These are phyloP conservation scores for Cardamine occulta DNA, from an alignment of 345 rosid genomes.

Conservation along the genomic window DNA sequence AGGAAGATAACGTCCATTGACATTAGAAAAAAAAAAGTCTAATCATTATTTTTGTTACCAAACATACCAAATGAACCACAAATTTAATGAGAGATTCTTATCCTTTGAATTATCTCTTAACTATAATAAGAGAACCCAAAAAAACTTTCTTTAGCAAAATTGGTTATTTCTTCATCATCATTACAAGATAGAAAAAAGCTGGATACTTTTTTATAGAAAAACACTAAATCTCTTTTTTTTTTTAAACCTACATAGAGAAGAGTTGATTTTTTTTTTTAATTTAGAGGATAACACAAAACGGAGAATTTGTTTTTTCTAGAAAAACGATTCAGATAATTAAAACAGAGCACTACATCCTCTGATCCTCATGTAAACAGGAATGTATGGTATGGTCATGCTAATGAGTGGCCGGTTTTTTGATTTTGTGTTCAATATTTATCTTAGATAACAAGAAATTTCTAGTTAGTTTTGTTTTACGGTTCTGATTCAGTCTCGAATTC, in stretches of 20 bases:
- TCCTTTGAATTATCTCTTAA: conserved; percentile 19
- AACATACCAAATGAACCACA: conserved; percentile 24
- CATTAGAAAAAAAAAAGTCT: not conserved
- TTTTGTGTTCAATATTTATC: not conserved
- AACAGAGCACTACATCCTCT: too few relatives aligned
- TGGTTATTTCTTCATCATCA: not conserved
- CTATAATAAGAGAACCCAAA: conserved; percentile 13
- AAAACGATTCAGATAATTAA: too few relatives aligned
- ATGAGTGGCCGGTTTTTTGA: not conserved
- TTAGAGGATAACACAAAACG: too few relatives aligned
- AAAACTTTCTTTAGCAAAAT: not conserved
- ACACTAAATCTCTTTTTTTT: not conserved
- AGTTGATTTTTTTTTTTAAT: not conserved
- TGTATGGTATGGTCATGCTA: not conserved
- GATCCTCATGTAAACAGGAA: not conserved
- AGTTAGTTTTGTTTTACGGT: not conserved
- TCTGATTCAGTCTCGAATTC: too few relatives aligned
- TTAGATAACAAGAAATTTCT: too few relatives aligned
- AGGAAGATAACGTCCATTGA: conserved; percentile 36
- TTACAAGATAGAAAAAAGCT: not conserved
- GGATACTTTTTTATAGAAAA: not conserved
- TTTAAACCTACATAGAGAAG: not conserved
- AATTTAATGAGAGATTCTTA: not conserved
- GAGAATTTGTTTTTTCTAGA: too few relatives aligned
- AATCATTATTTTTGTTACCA: not conserved